Percentiles rank a stretch among this genome's conserved stretches.
Conservation (phyloP, 2,329 filamentous ascomycete genomes). For the Epichloe aotearoae region DNA sequence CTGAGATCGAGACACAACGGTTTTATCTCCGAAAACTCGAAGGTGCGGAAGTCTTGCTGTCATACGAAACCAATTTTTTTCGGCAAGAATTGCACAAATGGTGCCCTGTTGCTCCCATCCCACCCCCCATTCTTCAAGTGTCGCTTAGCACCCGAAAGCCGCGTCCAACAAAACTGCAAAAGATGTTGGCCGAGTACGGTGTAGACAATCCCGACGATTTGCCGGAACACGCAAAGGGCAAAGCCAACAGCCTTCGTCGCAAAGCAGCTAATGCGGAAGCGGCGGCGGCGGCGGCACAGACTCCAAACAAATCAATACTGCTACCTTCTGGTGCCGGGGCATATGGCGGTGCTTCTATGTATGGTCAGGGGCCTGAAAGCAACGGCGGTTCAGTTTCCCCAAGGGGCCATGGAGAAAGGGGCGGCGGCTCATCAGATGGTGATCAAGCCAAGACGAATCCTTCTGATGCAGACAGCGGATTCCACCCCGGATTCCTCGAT, state of each 20-base stretch:
- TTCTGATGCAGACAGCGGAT: slow-evolving; percentile 25
- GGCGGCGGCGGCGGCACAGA: slow-evolving; percentile 23
- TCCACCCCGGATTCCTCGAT: slow-evolving; percentile 31
- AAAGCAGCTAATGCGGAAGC: slow-evolving; percentile 52
- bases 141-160: slow-evolving; percentile 92
- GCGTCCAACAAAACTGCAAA: slow-evolving; percentile 90
- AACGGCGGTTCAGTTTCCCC: slow-evolving; percentile 8
- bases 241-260: slow-evolving; percentile 59
- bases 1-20: slow-evolving; percentile 77
- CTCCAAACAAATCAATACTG: slow-evolving; percentile 8
- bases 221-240: slow-evolving; percentile 68
- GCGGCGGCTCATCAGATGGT: not conserved
- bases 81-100: slow-evolving; percentile 91
- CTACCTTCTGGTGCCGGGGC: slow-evolving; percentile 9
- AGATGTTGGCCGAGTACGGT: slow-evolving; percentile 77
- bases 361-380: slow-evolving; percentile 7
- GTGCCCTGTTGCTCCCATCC: slow-evolving; percentile 74
- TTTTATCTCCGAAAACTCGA: slow-evolving; percentile 97
- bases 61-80: slow-evolving; percentile 95
- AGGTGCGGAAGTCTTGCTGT: slow-evolving; percentile 82
- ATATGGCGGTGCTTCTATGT: slow-evolving; percentile 16
- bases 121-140: slow-evolving; percentile 79
- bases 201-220: slow-evolving; percentile 85
- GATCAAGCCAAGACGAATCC: slow-evolving; percentile 21
- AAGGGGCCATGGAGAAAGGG: not conserved